Conservation (phyloP, 768 basidiomycete genomes). For the Mycena polygramma region DNA sequence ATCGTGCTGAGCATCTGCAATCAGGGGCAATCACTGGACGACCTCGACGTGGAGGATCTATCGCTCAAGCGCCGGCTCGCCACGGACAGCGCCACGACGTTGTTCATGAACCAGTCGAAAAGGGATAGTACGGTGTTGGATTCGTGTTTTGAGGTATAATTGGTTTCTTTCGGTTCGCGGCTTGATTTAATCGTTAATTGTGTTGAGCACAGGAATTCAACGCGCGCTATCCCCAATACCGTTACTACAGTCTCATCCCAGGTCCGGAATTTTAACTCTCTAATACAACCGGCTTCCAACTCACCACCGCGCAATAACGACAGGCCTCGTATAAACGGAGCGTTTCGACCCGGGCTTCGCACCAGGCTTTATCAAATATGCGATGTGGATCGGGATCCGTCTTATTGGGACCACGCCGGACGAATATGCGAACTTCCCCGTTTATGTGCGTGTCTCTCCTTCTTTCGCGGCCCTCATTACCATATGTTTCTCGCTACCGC, state of each 20-base stretch:
- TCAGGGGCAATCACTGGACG: conserved; percentile 7
- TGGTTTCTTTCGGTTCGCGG: too few species aligned
- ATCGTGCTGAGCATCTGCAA: conserved; percentile 5
- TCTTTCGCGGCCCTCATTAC: neutral
- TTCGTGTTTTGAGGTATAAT: conserved; percentile 19
- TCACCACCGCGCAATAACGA: too few species aligned
- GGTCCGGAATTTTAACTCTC: too few species aligned
- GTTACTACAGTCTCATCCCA: conserved; percentile 14
- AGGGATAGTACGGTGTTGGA: conserved; percentile 19
- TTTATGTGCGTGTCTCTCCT: conserved; percentile 6
- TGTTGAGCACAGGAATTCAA: conserved; percentile 13
- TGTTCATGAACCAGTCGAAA: conserved; percentile 15
- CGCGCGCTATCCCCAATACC: conserved; percentile 24
- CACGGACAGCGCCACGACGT: neutral
- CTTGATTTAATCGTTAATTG: too few species aligned
- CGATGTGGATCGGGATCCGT: conserved; percentile 11
- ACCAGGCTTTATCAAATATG: neutral
- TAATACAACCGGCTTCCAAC: too few species aligned
- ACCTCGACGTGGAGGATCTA: conserved; percentile 17
- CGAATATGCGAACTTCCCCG: neutral
- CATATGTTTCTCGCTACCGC: too few species aligned
- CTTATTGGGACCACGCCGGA: conserved; percentile 22
- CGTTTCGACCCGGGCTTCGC: neutral
- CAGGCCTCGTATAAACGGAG: conserved; percentile 21
- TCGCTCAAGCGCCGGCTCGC: neutral